Percentiles rank a stretch among this genome's conserved stretches.
These are phyloP conservation scores for Boletus barrowsii DNA, from an alignment of 768 basidiomycete species.

Conservation along the genomic window DNA sequence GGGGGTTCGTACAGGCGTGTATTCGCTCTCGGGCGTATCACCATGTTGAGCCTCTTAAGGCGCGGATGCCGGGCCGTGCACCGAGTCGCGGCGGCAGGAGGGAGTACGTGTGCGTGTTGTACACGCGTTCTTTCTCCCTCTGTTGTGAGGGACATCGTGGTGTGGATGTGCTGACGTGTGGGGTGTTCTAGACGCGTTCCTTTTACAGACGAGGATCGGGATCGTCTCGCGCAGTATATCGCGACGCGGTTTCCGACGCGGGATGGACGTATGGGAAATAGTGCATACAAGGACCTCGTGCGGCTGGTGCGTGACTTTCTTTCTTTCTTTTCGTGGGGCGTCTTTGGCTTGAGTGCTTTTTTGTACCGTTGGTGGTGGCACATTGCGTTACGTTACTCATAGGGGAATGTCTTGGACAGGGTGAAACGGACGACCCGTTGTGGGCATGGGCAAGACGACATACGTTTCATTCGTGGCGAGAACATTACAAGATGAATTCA, in stretches of 20 bases:
- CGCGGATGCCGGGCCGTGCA: conserved; percentile 25
- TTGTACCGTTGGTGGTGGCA: too few species aligned
- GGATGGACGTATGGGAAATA: conserved; percentile 47
- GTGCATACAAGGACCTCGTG: conserved; percentile 43
- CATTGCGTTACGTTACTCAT: too few species aligned
- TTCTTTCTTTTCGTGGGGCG: too few species aligned
- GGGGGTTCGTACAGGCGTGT: conserved; percentile 27
- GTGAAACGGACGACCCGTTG: conserved; percentile 37
- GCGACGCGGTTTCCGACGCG: conserved; percentile 43
- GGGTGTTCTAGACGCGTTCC: conserved; percentile 15
- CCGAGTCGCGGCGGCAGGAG: neutral
- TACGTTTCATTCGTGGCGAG: conserved; percentile 60
- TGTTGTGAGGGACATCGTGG: too few species aligned
- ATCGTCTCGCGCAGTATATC: conserved; percentile 44
- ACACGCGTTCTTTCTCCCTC: neutral
- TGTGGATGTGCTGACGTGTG: neutral
- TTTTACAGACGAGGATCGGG: conserved; percentile 43
- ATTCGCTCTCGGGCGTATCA: conserved; percentile 13
- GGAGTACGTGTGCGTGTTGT: conserved; percentile 7
- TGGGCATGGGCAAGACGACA: conserved; percentile 41
- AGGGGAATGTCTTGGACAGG: conserved; percentile 2
- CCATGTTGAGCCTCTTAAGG: neutral
- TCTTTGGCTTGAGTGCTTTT: neutral
- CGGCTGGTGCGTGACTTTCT: conserved; percentile 41
- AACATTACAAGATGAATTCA: conserved; percentile 50